phyloP scores from a whole-genome alignment of 345 rosid genomes.

The Xanthoceras sorbifolium region DNA sequence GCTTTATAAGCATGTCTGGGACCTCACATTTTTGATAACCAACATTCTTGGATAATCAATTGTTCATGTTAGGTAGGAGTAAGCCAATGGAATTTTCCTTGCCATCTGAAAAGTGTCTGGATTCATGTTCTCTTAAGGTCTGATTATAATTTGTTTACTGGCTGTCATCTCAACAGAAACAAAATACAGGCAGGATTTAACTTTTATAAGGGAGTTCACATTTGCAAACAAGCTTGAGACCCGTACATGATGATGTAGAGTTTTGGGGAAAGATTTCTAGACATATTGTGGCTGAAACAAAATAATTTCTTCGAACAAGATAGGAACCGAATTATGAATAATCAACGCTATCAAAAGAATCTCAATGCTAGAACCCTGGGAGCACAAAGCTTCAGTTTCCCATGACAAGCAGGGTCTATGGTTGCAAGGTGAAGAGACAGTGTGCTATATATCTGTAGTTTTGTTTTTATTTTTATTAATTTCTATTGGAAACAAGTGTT shows the following conservation, averaged over 20 bases:
- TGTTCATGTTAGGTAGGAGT: background rate
- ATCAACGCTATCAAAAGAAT: background rate
- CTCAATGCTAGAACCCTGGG: background rate
- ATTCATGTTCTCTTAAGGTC: background rate
- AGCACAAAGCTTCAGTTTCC: background rate
- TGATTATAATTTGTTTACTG: background rate
- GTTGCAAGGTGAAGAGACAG: background rate
- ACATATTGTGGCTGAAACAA: background rate
- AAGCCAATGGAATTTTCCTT: background rate
- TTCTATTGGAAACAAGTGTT: background rate
- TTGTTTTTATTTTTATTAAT: background rate
- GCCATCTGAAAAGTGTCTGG: too few species aligned
- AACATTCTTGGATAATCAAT: background rate
- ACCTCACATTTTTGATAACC: too few species aligned
- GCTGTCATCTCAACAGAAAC: background rate
- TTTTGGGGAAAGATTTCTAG: background rate
- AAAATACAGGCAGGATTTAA: background rate
- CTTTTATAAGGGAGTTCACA: constrained; percentile 9
- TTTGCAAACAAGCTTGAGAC: constrained; percentile 1
- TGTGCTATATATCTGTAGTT: background rate
- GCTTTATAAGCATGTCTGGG: too few species aligned
- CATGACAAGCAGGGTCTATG: background rate
- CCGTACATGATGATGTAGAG: background rate
- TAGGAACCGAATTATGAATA: background rate
- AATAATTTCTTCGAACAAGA: background rate